A percentile compares a stretch with the other conserved stretches of the same genome.
Conservation (phyloP, 164 flowering plant species). For the Stephania cephalantha region DNA sequence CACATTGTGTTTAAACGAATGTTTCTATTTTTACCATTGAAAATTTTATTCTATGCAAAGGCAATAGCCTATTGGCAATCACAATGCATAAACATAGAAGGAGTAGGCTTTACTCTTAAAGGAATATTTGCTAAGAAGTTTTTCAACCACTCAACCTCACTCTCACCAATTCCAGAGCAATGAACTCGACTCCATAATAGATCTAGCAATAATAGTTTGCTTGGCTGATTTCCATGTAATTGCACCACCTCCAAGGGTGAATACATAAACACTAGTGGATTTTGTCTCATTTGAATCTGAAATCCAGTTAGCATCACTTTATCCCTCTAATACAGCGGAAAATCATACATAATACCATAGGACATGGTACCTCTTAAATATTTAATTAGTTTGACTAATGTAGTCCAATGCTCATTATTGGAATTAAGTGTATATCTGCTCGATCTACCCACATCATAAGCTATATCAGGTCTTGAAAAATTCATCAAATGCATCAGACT, state of each 20-base stretch:
- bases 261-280: neutral
- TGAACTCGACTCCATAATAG: neutral
- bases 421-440: neutral
- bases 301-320: conserved; percentile 4
- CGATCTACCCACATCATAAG: neutral
- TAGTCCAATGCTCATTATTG: neutral
- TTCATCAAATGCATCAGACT: neutral
- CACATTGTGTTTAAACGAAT: neutral
- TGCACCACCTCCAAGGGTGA: neutral
- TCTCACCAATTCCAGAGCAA: no score
- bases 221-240: neutral
- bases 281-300: neutral
- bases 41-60: neutral
- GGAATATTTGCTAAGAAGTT: neutral
- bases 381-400: no score
- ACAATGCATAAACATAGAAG: neutral
- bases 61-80: neutral
- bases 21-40: neutral
- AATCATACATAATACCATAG: neutral
- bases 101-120: neutral
- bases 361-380: no score
- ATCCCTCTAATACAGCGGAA: neutral
- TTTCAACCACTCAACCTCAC: no score
- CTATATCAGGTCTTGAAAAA: neutral
- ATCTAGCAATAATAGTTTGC: neutral